Percentiles rank a stretch among this genome's conserved stretches.
These are phyloP conservation scores for Parathielavia hyrcaniae DNA, from an alignment of 495 filamentous ascomycete genomes.

Conservation along the genomic window DNA sequence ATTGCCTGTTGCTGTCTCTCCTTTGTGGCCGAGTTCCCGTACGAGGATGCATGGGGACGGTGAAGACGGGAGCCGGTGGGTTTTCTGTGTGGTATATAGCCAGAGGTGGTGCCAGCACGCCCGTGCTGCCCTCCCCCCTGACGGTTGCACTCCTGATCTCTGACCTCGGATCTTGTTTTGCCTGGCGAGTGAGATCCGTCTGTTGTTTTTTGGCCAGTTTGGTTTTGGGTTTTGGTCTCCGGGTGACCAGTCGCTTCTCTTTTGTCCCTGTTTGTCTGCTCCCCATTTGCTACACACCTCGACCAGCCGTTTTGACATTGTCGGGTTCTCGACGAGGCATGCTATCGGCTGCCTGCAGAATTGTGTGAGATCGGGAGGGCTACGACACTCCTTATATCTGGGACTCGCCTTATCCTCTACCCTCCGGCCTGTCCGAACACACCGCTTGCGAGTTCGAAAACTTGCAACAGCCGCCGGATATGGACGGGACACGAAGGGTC, in stretches of 20 bases:
- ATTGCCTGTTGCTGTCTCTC: background rate
- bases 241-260: background rate
- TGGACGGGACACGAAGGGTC: conserved; percentile 13
- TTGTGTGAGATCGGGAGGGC: conserved; percentile 10
- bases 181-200: background rate
- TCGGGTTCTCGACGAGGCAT: background rate
- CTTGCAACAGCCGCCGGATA: background rate
- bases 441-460: background rate
- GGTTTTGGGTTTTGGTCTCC: background rate
- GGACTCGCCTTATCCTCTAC: background rate
- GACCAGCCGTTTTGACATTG: background rate
- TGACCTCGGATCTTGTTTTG: conserved; percentile 3
- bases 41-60: background rate
- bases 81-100: conserved; percentile 3
- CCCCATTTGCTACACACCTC: background rate
- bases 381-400: conserved; percentile 20
- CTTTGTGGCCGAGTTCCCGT: background rate
- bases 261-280: background rate
- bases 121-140: background rate
- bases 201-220: background rate
- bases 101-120: background rate
- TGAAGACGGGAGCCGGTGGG: background rate
- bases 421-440: background rate
- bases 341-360: background rate
- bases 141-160: background rate